Base-by-base conservation (phyloP, 2,329 filamentous ascomycete genomes). In the Colletotrichum zoysiae region DNA sequence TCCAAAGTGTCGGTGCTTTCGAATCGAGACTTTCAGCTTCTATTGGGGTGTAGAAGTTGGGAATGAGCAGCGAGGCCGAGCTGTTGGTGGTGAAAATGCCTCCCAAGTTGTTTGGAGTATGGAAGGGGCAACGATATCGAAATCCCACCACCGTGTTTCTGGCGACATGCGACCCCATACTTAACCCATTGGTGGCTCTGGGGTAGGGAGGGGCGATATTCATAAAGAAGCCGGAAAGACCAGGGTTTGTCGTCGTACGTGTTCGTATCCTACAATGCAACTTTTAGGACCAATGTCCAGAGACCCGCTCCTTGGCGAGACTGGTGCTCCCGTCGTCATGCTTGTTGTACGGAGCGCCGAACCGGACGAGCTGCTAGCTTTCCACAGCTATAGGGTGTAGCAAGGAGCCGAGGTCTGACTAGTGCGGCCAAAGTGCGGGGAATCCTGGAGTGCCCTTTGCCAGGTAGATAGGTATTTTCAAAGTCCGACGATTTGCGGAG, bases 391-490 rank as follows among this genome's bases (percentile, higher is more conserved):
- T n/a, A 9, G 40, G 57, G 53, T 26, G 14, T 26, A 61, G 48
- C 40, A 58, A 23, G 69, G 58, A 69, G 69, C 69, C 69, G 69
- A 71, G 65, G 69, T 69, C 23, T 26, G n/a, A 5, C 38, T 71
- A 68, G 65, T 33, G 53, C 65, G 44, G 61, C 16, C 46, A 58
- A 59, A 59, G 65, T 71, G 69, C 69, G 69, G 69, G 69, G 69
- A 55, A 59, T 68, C 53, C 20, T 46, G 69, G 65, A 65, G 58
- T 20, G 23, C 12, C 33, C n/a, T 35, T 63, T 50, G 65, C 62
- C 12, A 40, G 38, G 38, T 42, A 18, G 40, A 14, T 33, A n/a
- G n/a, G n/a, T 26, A 23, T 30, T 46, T 53, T 40, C 55, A 23
- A 23, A 56, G 18, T 23, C 40, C 6, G 46, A 46, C 8, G 12